Conservation (phyloP, 1,284 basidiomycete species). For the Naganishia sp. region DNA sequence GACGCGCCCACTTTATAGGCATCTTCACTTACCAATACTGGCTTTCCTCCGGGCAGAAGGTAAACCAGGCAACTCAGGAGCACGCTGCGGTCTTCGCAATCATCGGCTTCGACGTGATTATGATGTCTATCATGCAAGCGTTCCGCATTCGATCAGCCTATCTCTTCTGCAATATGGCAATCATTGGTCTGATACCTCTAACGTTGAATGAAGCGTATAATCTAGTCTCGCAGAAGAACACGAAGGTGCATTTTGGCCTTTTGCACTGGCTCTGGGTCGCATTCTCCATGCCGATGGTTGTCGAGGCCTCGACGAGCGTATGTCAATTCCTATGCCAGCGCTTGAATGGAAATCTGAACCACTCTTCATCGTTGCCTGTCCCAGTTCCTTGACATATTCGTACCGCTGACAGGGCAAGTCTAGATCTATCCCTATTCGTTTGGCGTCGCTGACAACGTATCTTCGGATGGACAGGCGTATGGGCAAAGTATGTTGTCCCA, state of each 20-base stretch:
- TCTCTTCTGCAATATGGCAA: slow-evolving; percentile 46
- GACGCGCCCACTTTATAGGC: neutral
- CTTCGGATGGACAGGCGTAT: slow-evolving; percentile 57
- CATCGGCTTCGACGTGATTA: slow-evolving; percentile 62
- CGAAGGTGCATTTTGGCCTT: slow-evolving; percentile 41
- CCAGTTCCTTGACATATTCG: slow-evolving; percentile 73
- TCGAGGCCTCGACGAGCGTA: slow-evolving; percentile 69
- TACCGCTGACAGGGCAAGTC: slow-evolving; percentile 68
- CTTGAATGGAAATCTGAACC: neutral
- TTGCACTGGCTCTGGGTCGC: slow-evolving; percentile 68
- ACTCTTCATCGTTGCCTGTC: neutral
- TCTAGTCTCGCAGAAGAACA: slow-evolving; percentile 14
- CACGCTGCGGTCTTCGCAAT: slow-evolving; percentile 64
- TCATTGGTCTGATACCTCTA: slow-evolving; percentile 41
- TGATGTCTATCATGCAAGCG: slow-evolving; percentile 58
- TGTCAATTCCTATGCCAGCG: slow-evolving; percentile 30
- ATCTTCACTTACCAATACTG: slow-evolving; percentile 39
- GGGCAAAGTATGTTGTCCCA: slow-evolving; percentile 56
- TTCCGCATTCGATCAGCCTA: slow-evolving; percentile 53
- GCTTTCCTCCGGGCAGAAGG: slow-evolving; percentile 25
- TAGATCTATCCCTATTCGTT: slow-evolving; percentile 14
- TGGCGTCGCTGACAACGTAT: neutral
- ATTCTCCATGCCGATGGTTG: slow-evolving; percentile 67
- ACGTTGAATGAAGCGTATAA: slow-evolving; percentile 36
- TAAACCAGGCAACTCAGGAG: slow-evolving; percentile 56